A percentile compares a stretch with the other conserved stretches of the same genome.
Conservation (phyloP, 1,284 basidiomycete genomes). For the Lentinula novae-zelandiae region DNA sequence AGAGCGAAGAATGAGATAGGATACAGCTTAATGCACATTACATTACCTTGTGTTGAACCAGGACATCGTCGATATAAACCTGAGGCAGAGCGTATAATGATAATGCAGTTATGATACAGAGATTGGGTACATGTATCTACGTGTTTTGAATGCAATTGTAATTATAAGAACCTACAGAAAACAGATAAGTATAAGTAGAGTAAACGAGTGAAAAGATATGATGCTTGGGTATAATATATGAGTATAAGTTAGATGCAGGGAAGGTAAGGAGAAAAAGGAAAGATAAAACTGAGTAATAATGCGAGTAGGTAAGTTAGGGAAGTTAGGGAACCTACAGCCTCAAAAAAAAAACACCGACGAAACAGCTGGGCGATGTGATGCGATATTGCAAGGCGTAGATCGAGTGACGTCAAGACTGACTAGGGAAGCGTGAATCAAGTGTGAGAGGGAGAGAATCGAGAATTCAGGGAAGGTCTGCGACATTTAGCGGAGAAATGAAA, state of each 20-base stretch:
- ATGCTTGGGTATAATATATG: not conserved
- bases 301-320: not conserved
- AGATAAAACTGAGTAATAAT: not conserved
- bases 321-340: not conserved
- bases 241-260: not conserved
- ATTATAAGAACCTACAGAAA: not conserved
- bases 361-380: slow-evolving; percentile 7
- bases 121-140: not conserved
- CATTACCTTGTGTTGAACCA: too few species aligned
- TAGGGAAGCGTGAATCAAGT: not conserved
- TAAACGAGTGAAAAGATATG: not conserved
- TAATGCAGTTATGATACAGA: not conserved
- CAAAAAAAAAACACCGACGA: not conserved
- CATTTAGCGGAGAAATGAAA: not conserved
- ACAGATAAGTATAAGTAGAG: not conserved
- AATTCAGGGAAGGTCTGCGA: not conserved
- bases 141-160: not conserved
- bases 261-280: not conserved
- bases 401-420: not conserved
- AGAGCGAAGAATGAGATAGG: slow-evolving; percentile 22
- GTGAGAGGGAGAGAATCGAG: not conserved
- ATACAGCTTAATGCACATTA: too few species aligned
- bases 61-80: not conserved
- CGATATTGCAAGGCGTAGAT: not conserved
- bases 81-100: not conserved